Evolutionary conservation across 2,329 filamentous ascomycete species (phyloP).

Genomic region (Endocalyx cinctus): DNA sequence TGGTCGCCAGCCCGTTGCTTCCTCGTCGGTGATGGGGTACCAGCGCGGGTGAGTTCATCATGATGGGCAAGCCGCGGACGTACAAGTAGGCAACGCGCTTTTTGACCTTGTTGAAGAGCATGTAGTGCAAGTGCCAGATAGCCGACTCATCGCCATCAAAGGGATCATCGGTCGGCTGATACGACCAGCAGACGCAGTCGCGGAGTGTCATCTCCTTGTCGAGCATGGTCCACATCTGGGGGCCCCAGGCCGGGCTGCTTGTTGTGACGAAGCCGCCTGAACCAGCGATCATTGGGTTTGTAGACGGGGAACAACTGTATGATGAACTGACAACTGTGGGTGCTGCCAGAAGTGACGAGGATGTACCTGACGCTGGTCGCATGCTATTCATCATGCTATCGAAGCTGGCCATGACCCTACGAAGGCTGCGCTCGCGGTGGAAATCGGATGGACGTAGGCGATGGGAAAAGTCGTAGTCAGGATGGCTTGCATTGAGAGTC

Average conservation of each 20-base stretch:
- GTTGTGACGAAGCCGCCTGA: constrained; percentile 34
- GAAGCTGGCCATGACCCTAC: constrained; percentile 78
- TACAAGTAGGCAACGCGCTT: constrained; percentile 96
- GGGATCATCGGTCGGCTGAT: constrained; percentile 82
- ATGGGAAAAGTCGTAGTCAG: constrained; percentile 96
- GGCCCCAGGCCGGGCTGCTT: constrained; percentile 69
- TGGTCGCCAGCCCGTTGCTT: constrained; percentile 23
- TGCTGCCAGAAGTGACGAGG: constrained; percentile 35
- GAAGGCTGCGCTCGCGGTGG: constrained; percentile 73
- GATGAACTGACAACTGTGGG: too few relatives aligned
- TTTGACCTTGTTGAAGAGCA: constrained; percentile 90
- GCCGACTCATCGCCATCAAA: constrained; percentile 89
- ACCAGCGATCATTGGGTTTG: constrained; percentile 32
- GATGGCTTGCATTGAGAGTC: constrained; percentile 90
- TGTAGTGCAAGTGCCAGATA: constrained; percentile 94
- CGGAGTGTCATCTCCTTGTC: constrained; percentile 92
- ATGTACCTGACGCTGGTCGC: constrained; percentile 50
- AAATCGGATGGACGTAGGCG: constrained; percentile 87
- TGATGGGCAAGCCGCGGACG: constrained; percentile 78
- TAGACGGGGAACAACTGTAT: constrained; percentile 32
- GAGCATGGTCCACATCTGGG: constrained; percentile 85
- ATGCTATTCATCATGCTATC: constrained; percentile 86
- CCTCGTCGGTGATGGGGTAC: constrained; percentile 23
- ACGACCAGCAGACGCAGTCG: constrained; percentile 85
- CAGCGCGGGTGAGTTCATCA: constrained; percentile 37